phyloP scores from a whole-genome alignment of 495 filamentous ascomycete genomes.

The Hypoxylon fragiforme region DNA sequence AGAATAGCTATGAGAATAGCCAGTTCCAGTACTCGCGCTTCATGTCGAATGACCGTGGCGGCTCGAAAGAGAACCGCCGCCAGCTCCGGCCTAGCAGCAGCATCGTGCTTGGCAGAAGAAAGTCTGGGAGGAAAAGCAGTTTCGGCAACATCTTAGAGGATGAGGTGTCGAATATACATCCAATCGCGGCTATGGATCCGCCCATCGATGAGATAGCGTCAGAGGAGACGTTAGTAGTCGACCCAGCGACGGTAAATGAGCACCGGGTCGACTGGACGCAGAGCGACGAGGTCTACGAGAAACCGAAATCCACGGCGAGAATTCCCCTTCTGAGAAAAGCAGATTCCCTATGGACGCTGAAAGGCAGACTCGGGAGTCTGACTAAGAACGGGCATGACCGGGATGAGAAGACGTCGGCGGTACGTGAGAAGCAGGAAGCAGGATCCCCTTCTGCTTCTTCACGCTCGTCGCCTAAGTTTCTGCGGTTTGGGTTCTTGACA shows the following conservation, averaged over 20 bases:
- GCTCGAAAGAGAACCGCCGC: conserved; percentile 1
- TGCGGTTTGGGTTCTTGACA: conserved; percentile 31
- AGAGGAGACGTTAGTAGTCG: conserved; percentile 29
- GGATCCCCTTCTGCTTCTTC: conserved; percentile 5
- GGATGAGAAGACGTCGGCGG: conserved; percentile 6
- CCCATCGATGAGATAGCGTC: conserved; percentile 23
- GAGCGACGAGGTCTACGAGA: conserved; percentile 43
- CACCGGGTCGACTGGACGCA: conserved; percentile 53
- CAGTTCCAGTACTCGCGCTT: conserved; percentile 20
- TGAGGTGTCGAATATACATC: background rate
- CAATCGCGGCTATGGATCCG: background rate
- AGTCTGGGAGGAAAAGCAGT: conserved; percentile 7
- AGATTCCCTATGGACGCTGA: conserved; percentile 45
- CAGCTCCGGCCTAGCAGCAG: conserved; percentile 8
- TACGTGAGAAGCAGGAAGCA: conserved; percentile 11
- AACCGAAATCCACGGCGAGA: conserved; percentile 16
- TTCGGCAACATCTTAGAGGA: conserved; percentile 23
- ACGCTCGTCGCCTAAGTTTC: conserved; percentile 13
- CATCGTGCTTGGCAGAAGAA: background rate
- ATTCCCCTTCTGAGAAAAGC: conserved; percentile 43
- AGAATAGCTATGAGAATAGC: conserved; percentile 21
- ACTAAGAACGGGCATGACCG: conserved; percentile 4
- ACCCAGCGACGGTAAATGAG: conserved; percentile 17
- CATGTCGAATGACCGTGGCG: background rate
- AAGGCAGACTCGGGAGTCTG: conserved; percentile 31